Evolutionary conservation across 345 rosid genomes (phyloP).

Genomic region (Moricandia arvensis): DNA sequence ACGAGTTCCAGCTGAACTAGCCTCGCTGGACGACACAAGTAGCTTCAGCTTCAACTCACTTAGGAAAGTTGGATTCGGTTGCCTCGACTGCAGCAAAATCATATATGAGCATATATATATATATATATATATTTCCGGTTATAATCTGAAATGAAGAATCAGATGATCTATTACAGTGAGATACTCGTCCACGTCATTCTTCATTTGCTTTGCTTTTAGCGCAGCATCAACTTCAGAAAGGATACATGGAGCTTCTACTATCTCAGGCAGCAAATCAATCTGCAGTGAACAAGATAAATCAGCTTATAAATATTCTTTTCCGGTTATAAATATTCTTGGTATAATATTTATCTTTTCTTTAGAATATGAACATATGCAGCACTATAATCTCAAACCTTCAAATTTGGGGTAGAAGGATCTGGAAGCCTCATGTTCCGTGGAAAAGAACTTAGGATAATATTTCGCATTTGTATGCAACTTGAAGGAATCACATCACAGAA

Average conservation of each 20-base stretch:
- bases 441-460: conserved; percentile 90
- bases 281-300: conserved; percentile 37
- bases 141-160: neutral
- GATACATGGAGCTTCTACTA: conserved; percentile 73
- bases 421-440: conserved; percentile 98
- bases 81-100: conserved; percentile 62
- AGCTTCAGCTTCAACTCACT: conserved; percentile 81
- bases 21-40: conserved; percentile 69
- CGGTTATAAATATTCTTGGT: too few species aligned
- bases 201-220: conserved; percentile 77
- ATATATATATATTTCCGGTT: neutral
- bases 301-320: too few species aligned
- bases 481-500: conserved; percentile 99
- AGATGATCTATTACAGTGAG: conserved; percentile 58
- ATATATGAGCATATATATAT: neutral
- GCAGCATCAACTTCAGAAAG: conserved; percentile 92
- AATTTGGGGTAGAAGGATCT: conserved; percentile 94
- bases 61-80: conserved; percentile 67
- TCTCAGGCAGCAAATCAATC: conserved; percentile 97
- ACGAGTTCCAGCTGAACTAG: conserved; percentile 80
- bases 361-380: neutral
- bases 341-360: neutral
- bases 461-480: conserved; percentile 98
- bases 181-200: conserved; percentile 87
- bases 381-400: conserved; percentile 67